These are phyloP conservation scores for Fusarium dimerum DNA, from an alignment of 2,329 filamentous ascomycete genomes.

Conservation along the genomic window DNA sequence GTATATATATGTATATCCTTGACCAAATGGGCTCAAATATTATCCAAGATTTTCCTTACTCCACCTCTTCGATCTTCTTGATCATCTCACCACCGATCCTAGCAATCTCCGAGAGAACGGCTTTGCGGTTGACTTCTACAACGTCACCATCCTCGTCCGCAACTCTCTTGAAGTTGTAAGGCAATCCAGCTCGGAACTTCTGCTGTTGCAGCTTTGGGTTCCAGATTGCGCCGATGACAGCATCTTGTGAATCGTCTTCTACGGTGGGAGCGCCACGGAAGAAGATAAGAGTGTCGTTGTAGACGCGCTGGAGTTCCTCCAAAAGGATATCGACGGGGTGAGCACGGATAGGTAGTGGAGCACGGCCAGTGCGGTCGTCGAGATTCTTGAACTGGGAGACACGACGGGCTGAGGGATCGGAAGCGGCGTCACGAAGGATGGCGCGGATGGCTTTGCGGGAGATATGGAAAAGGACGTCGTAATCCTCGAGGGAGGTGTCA, in stretches of 20 bases:
- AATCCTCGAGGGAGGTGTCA: slow-evolving; percentile 70
- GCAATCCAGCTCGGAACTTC: slow-evolving; percentile 69
- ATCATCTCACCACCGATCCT: slow-evolving; percentile 69
- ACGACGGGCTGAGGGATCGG: slow-evolving; percentile 38
- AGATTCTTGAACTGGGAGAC: slow-evolving; percentile 79
- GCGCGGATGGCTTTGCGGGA: slow-evolving; percentile 52
- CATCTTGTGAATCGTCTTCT: slow-evolving; percentile 36
- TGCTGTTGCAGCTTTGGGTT: slow-evolving; percentile 56
- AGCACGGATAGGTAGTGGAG: slow-evolving; percentile 51
- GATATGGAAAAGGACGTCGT: slow-evolving; percentile 82
- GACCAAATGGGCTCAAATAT: background rate
- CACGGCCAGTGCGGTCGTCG: slow-evolving; percentile 54
- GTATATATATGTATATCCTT: background rate
- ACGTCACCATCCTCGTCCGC: slow-evolving; percentile 43
- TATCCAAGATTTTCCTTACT: slow-evolving; percentile 10
- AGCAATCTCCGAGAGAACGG: slow-evolving; percentile 72
- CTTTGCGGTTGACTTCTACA: slow-evolving; percentile 66
- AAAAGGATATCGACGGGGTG: slow-evolving; percentile 66
- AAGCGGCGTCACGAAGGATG: slow-evolving; percentile 40
- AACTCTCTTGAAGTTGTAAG: slow-evolving; percentile 54
- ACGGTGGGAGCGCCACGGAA: slow-evolving; percentile 64
- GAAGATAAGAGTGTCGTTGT: slow-evolving; percentile 72
- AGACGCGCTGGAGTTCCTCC: slow-evolving; percentile 66
- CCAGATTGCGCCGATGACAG: slow-evolving; percentile 60
- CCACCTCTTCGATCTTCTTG: slow-evolving; percentile 58